Evolutionary conservation across 2,329 filamentous ascomycete genomes (phyloP).

Genomic region (Alternaria consortialis): DNA sequence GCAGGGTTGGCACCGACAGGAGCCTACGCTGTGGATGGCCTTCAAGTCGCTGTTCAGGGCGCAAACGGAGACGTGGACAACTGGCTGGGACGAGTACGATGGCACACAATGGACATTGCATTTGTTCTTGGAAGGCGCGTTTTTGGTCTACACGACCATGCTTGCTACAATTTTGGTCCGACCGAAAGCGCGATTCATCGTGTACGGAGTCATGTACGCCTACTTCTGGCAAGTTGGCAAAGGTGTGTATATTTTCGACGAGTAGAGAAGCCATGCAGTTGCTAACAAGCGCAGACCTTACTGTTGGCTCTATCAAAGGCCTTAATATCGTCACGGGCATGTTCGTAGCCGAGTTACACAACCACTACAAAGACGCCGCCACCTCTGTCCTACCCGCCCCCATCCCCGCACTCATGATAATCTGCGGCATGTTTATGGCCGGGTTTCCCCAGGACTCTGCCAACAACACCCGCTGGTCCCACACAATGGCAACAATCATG

Average conservation of each 20-base stretch:
- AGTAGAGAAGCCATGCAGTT: neutral
- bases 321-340: conserved; percentile 70
- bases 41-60: conserved; percentile 44
- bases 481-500: conserved; percentile 56
- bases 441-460: conserved; percentile 67
- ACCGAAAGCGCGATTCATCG: conserved; percentile 47
- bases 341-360: conserved; percentile 68
- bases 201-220: conserved; percentile 51
- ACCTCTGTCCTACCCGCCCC: conserved; percentile 59
- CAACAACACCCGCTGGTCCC: conserved; percentile 65
- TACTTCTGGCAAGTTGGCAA: conserved; percentile 52
- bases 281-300: conserved; percentile 41
- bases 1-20: conserved; percentile 50
- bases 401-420: conserved; percentile 60
- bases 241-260: conserved; percentile 28
- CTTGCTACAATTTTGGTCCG: conserved; percentile 52
- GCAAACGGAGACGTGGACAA: conserved; percentile 50
- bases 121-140: conserved; percentile 54
- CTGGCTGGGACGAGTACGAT: conserved; percentile 54
- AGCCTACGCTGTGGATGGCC: conserved; percentile 43
- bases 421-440: conserved; percentile 65
- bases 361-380: conserved; percentile 60
- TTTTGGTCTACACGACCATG: conserved; percentile 55
- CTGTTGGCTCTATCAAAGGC: conserved; percentile 50
- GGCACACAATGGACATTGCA: conserved; percentile 56